Evolutionary conservation across 176 grass and related monocot species (phyloP), one percentile per base, ranked within the genome.

Genomic region (Oryza nivara): DNA sequence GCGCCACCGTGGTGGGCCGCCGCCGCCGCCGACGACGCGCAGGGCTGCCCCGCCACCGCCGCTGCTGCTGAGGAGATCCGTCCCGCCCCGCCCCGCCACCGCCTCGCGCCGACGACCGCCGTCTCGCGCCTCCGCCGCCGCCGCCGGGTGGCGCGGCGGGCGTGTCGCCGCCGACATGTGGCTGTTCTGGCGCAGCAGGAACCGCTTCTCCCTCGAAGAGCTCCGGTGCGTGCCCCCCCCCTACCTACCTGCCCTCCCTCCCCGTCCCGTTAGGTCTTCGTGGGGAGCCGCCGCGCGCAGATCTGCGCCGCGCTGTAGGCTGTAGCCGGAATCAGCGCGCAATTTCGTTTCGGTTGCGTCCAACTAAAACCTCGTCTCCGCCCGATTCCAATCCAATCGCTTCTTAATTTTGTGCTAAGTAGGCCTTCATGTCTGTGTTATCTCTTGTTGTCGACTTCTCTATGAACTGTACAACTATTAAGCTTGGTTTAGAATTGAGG

Each of bases 191-290:
- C 96, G 91, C 86, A 44, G 88, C 51, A 90, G 93, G 83, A 99
- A 94, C 77, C 91, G 96, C 40, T 99, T 99, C 82, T 99, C 96
- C 61, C 72, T 99, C 45, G 96, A 96, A 48, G 93, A 99, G 80
- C 96, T 99, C 84, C 93, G 93, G 96, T 99, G 76, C 67, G 93
- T 86, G 32, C 3, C 14, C 19, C 66, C 17, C 16, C 32, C 38
- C 51, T 30, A 20, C 48, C 61, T 46, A 1, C 15, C 28, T n/a
- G 10, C 78, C 36, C 36, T 6, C 36, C 0, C 36, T 38, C 5
- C 36, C 36, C 48, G 22, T 78, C 45, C 65, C 67, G 40, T 85
- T 90, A 78, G 73, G 70, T 88, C 15, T 34, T 87, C 43, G 43
- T 64, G 45, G 67, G 70, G 41, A 70, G 60, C 25, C 52, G 79